Percentiles rank a stretch among this genome's conserved stretches.
These are phyloP conservation scores for Neoascochyta sp. DNA, from an alignment of 2,329 filamentous ascomycete genomes.

Conservation along the genomic window DNA sequence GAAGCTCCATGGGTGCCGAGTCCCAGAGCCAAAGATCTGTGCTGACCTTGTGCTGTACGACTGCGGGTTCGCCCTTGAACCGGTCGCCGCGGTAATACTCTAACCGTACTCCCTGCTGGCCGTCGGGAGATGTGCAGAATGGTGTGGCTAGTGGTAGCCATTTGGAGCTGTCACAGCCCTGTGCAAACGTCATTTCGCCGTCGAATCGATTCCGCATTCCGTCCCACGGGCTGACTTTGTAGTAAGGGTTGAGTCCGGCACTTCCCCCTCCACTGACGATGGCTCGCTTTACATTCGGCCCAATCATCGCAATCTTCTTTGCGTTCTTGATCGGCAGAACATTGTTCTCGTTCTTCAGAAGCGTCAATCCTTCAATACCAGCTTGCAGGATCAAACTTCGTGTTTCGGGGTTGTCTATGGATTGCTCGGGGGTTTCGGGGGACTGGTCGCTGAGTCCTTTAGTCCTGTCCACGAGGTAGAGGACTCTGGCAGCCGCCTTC, in stretches of 20 bases:
- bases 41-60: conserved; percentile 58
- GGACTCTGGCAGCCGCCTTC: conserved; percentile 51
- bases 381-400: conserved; percentile 58
- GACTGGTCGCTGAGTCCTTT: conserved; percentile 57
- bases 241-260: conserved; percentile 66
- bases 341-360: conserved; percentile 60
- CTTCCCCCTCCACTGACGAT: conserved; percentile 67
- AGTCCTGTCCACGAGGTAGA: conserved; percentile 61
- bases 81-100: conserved; percentile 64
- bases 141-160: conserved; percentile 62
- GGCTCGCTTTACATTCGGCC: conserved; percentile 63
- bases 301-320: conserved; percentile 62
- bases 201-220: conserved; percentile 56
- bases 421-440: conserved; percentile 55
- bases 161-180: conserved; percentile 62
- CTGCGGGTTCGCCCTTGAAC: conserved; percentile 56
- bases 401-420: conserved; percentile 53
- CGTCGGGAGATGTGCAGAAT: conserved; percentile 55
- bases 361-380: conserved; percentile 59
- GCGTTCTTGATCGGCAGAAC: conserved; percentile 58
- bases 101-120: conserved; percentile 59
- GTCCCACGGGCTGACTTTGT: conserved; percentile 61
- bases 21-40: conserved; percentile 70
- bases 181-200: conserved; percentile 57
- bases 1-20: conserved; percentile 60